phyloP scores from a whole-genome alignment of 345 rosid species.

The Hibiscus mutabilis region DNA sequence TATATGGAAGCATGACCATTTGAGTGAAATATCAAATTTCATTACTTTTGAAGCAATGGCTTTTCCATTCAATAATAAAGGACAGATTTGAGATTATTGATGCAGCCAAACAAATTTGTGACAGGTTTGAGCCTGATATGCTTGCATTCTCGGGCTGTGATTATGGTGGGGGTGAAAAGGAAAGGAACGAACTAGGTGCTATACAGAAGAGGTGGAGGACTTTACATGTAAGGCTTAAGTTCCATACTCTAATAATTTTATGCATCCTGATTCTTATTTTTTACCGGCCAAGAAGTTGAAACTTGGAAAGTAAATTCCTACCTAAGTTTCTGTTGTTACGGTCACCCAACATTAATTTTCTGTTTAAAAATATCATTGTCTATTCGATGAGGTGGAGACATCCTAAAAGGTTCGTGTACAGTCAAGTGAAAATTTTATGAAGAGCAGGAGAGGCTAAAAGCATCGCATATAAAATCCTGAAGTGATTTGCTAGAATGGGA shows the following conservation, averaged over 20 bases:
- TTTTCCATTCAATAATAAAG: not conserved
- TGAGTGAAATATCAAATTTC: not conserved
- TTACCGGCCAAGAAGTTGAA: not conserved
- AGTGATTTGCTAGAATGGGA: not conserved
- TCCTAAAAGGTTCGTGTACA: not conserved
- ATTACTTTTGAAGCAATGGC: not conserved
- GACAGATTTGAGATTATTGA: constrained; percentile 8
- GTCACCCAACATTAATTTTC: not conserved
- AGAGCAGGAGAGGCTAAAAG: not conserved
- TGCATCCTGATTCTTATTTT: not conserved
- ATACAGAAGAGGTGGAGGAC: constrained; percentile 96
- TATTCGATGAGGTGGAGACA: not conserved
- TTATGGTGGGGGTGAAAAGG: constrained; percentile 95
- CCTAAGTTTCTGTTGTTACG: not conserved
- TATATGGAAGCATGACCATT: too few species aligned
- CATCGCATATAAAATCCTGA: not conserved
- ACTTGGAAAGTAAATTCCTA: not conserved
- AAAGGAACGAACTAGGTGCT: constrained; percentile 66
- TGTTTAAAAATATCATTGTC: not conserved
- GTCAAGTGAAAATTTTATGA: not conserved
- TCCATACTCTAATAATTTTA: not conserved
- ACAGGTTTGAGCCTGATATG: constrained; percentile 98
- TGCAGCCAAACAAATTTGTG: constrained; percentile 24
- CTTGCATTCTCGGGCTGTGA: constrained; percentile 98
- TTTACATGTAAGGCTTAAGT: constrained; percentile 63